Percentiles rank a stretch among this genome's conserved stretches.
These are phyloP conservation scores for Cerrena zonata DNA, from an alignment of 1,284 basidiomycete species.

Conservation along the genomic window DNA sequence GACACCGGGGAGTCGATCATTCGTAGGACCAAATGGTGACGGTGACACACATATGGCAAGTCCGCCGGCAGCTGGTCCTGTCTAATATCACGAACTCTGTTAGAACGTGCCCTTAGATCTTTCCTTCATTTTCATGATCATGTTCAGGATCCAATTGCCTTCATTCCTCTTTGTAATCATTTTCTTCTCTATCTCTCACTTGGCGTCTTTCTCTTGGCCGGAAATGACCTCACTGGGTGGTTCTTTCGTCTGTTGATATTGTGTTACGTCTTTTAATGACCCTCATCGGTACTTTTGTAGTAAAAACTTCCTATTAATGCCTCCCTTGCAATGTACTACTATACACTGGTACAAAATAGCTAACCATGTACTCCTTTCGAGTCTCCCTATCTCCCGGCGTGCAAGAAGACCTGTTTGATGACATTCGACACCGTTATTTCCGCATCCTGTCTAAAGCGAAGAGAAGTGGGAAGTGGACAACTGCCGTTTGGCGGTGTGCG, in stretches of 20 bases:
- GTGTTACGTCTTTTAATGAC: not conserved
- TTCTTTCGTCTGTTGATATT: too few relatives aligned
- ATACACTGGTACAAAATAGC: not conserved
- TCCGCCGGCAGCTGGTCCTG: not conserved
- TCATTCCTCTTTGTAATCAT: too few relatives aligned
- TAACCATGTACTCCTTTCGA: not conserved
- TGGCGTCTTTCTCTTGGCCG: not conserved
- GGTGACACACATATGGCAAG: not conserved
- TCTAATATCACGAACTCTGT: not conserved
- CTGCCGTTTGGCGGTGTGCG: too few relatives aligned
- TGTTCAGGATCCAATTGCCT: not conserved
- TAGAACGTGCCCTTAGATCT: not conserved
- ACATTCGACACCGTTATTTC: too few relatives aligned
- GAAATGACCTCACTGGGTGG: not conserved
- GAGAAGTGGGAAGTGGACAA: too few relatives aligned
- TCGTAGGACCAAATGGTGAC: too few relatives aligned
- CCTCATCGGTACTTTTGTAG: not conserved
- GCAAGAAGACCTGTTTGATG: too few relatives aligned
- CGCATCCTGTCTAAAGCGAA: too few relatives aligned
- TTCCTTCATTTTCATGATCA: too few relatives aligned
- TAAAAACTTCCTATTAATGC: not conserved
- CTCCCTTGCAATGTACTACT: not conserved
- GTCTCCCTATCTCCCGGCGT: too few relatives aligned
- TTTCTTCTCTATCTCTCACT: not conserved
- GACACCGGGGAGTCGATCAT: not conserved